Evolutionary conservation across 1,284 basidiomycete species (phyloP), one percentile per base, ranked within the genome.

Genomic region (Leucoagaricus sp.): DNA sequence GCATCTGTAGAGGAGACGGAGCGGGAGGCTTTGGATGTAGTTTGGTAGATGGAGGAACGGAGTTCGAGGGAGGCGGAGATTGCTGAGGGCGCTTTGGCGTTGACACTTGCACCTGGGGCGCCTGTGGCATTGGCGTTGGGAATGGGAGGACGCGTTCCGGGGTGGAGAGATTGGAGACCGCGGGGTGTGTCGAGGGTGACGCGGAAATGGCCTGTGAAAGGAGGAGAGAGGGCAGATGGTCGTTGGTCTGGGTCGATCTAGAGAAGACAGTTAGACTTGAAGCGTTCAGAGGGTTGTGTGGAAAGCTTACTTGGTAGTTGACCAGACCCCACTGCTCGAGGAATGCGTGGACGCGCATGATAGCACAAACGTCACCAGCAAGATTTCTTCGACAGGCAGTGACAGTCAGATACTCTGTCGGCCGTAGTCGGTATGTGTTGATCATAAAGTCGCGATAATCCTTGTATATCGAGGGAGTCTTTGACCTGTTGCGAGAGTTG

Each of bases 381-480:
- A 99, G 74, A 73, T 99, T 99, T 61, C 97, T 79, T 66, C 96
- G 76, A 69, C 96, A 99, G 1, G 96, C 96, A 1, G 96, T 99
- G 59, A 99, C 94, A 7, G 97, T 99, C 57, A 99, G 83, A 69
- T 99, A 99, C 72, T 99, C 96, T 41, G 85, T 85, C 0, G 96
- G 97, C 61, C 97, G 86, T 49, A 99, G 81, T 42, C 96, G 83
- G 75, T 98, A 99, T 2, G 96, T 96, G 77, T 99, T 98, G 73
- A 99, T 87, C 94, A 99, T 99, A 67, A 99, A 99, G 80, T 99
- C 96, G 61, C 96, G 87, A 71, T 99, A 99, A 72, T 98, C 96
- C 74, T 98, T 99, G 82, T 99, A 99, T 63, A 98, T 94, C 28
- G 91, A 84, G 0, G 96, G 96, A 0, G 96, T 98, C 77, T 99